phyloP scores from a whole-genome alignment of 2,329 filamentous ascomycete genomes.

The Leptographium procerum region DNA sequence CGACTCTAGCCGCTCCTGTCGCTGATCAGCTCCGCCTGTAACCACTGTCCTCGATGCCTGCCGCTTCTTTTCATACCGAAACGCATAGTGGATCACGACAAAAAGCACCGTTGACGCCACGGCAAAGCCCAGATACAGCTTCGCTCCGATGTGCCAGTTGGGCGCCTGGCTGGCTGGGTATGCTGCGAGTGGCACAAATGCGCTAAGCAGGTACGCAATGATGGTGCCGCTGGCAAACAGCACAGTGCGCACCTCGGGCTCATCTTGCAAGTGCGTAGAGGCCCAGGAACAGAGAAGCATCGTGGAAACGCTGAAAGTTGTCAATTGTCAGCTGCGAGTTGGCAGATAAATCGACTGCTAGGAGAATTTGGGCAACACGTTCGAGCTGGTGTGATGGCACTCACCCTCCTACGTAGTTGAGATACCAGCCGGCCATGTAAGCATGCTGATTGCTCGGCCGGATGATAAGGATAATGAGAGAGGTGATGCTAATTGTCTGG shows the following conservation, averaged over 20 bases:
- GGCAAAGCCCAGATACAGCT: conserved; percentile 6
- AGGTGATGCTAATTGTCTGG: conserved; percentile 3
- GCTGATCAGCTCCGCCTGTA: not conserved
- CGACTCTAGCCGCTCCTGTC: not conserved
- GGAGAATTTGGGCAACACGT: no score
- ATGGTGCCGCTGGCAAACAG: conserved; percentile 7
- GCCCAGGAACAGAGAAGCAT: conserved; percentile 7
- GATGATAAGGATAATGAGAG: conserved; percentile 4
- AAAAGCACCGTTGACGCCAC: not conserved
- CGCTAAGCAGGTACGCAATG: conserved; percentile 3
- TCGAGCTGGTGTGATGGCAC: no score
- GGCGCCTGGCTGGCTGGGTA: conserved; percentile 5
- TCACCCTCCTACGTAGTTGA: conserved; percentile 8
- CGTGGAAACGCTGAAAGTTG: conserved; percentile 4
- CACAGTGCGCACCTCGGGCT: conserved; percentile 6
- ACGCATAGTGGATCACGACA: conserved; percentile 1
- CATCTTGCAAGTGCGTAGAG: not conserved
- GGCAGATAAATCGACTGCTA: not conserved
- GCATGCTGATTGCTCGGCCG: not conserved
- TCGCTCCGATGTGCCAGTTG: conserved; percentile 5
- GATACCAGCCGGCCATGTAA: conserved; percentile 8
- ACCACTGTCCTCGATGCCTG: not conserved
- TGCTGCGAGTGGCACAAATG: conserved; percentile 3
- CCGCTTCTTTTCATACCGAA: conserved; percentile 1
- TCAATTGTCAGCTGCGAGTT: not conserved